Conservation (phyloP, 2,329 filamentous ascomycete species). For the Aspergillus thermomutatus region DNA sequence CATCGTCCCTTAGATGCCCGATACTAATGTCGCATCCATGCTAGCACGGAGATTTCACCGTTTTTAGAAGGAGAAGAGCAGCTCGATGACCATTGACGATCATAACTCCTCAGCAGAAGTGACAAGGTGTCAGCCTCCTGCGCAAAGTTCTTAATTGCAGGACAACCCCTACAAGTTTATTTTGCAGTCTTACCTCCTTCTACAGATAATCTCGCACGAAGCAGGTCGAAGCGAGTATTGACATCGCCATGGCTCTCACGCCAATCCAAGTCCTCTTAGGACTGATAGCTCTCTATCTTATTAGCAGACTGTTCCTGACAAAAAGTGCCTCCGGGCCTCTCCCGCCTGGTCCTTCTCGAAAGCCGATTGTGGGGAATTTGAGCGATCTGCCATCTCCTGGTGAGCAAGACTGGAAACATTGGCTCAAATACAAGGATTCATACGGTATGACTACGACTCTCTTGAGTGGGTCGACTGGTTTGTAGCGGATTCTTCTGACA, state of each 20-base stretch:
- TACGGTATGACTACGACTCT: slow-evolving; percentile 22
- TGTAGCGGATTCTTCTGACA: neutral
- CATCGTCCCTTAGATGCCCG: too few species aligned
- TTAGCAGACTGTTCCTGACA: neutral
- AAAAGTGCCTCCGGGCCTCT: slow-evolving; percentile 16
- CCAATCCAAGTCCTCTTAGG: neutral
- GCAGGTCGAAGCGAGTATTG: too few species aligned
- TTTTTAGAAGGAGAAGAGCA: too few species aligned
- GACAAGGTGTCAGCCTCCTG: too few species aligned
- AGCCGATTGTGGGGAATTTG: slow-evolving; percentile 50
- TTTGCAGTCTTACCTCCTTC: too few species aligned
- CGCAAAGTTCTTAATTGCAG: too few species aligned
- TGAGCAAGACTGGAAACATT: slow-evolving; percentile 38
- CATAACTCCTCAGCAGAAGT: too few species aligned
- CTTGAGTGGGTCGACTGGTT: neutral
- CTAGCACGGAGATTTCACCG: too few species aligned
- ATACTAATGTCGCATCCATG: too few species aligned
- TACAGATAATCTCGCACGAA: too few species aligned
- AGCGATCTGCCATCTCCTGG: slow-evolving; percentile 43
- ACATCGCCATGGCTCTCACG: neutral
- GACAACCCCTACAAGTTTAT: too few species aligned
- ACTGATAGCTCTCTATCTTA: neutral
- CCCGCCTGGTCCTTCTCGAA: slow-evolving; percentile 49
- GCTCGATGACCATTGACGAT: too few species aligned
- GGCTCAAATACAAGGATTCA: slow-evolving; percentile 39